A percentile compares a stretch with the other conserved stretches of the same genome.
Evolutionary conservation across 1,139 yeast genomes (phyloP).

Genomic region (Eremothecium sinecaudum): DNA sequence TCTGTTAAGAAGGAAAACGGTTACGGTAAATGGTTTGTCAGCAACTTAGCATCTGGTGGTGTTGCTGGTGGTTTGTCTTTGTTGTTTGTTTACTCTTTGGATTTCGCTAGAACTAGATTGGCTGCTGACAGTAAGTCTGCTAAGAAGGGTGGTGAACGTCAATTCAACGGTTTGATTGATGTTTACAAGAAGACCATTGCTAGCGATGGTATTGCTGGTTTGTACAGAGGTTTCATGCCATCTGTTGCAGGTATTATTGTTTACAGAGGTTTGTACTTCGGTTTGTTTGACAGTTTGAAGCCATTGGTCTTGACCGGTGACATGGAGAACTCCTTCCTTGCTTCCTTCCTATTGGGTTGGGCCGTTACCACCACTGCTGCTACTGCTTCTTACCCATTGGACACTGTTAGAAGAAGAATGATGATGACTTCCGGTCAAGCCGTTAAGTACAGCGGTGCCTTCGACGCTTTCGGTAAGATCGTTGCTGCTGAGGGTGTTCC

Average conservation of each 20-base stretch:
- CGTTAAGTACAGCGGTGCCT: constrained; percentile 64
- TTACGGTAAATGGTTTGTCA: constrained; percentile 63
- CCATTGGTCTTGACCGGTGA: constrained; percentile 65
- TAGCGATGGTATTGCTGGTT: constrained; percentile 71
- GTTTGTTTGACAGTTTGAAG: constrained; percentile 70
- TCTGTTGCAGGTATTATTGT: constrained; percentile 72
- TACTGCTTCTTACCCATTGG: constrained; percentile 74
- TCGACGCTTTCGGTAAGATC: constrained; percentile 62
- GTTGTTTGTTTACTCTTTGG: constrained; percentile 68
- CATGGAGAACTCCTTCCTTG: constrained; percentile 61
- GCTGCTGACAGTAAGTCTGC: constrained; percentile 73
- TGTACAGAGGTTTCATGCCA: constrained; percentile 79
- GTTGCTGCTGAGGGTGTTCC: constrained; percentile 64
- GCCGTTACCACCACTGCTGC: constrained; percentile 72
- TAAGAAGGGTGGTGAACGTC: constrained; percentile 56
- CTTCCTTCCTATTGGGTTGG: constrained; percentile 74
- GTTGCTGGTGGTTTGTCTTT: constrained; percentile 72
- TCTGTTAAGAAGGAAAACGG: constrained; percentile 61
- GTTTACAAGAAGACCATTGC: constrained; percentile 71
- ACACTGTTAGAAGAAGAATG: constrained; percentile 82
- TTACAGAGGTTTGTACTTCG: constrained; percentile 79
- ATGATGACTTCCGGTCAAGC: constrained; percentile 83
- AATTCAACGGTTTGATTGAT: constrained; percentile 68
- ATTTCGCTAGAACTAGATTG: constrained; percentile 76
- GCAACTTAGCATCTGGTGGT: constrained; percentile 81